Percentiles rank a stretch among this genome's conserved stretches.
phyloP scores from a whole-genome alignment of 345 rosid species.

The Toxicodendron radicans region DNA sequence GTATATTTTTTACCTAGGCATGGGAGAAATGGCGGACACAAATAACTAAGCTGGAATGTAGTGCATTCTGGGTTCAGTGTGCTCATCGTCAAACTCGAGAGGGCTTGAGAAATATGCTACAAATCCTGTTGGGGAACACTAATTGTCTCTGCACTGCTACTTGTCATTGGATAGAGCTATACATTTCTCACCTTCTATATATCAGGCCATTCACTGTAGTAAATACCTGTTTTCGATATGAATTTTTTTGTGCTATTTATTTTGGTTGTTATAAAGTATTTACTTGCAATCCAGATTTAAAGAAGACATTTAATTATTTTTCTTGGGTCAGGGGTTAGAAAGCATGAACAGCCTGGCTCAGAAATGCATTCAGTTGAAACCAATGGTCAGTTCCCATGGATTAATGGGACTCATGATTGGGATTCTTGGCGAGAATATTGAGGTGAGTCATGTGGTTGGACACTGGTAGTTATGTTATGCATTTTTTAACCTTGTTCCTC shows the following conservation, averaged over 20 bases:
- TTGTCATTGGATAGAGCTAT: slow-evolving; percentile 83
- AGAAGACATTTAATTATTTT: slow-evolving; percentile 17
- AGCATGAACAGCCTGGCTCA: slow-evolving; percentile 85
- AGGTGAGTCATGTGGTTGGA: slow-evolving; percentile 47
- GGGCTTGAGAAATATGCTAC: slow-evolving; percentile 87
- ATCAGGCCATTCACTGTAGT: slow-evolving; percentile 89
- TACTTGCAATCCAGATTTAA: slow-evolving; percentile 3
- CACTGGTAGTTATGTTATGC: not conserved
- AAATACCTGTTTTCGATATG: slow-evolving; percentile 19
- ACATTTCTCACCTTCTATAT: slow-evolving; percentile 72
- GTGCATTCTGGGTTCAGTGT: slow-evolving; percentile 89
- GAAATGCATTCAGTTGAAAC: slow-evolving; percentile 79
- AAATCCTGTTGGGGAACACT: slow-evolving; percentile 79
- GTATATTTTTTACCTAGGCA: slow-evolving; percentile 44
- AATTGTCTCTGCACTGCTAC: slow-evolving; percentile 56
- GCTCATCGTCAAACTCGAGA: slow-evolving; percentile 76
- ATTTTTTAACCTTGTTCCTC: not conserved
- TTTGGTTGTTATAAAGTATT: slow-evolving; percentile 5
- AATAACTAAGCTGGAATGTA: slow-evolving; percentile 76
- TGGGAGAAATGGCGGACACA: slow-evolving; percentile 97
- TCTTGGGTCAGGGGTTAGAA: slow-evolving; percentile 70
- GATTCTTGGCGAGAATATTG: slow-evolving; percentile 85
- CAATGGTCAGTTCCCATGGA: slow-evolving; percentile 60
- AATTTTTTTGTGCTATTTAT: slow-evolving; percentile 8
- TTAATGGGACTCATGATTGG: slow-evolving; percentile 69